Evolutionary conservation across 306 rosid genomes (phyloP), one percentile per base, ranked within the genome.

Genomic region (Cicer bijugum): DNA sequence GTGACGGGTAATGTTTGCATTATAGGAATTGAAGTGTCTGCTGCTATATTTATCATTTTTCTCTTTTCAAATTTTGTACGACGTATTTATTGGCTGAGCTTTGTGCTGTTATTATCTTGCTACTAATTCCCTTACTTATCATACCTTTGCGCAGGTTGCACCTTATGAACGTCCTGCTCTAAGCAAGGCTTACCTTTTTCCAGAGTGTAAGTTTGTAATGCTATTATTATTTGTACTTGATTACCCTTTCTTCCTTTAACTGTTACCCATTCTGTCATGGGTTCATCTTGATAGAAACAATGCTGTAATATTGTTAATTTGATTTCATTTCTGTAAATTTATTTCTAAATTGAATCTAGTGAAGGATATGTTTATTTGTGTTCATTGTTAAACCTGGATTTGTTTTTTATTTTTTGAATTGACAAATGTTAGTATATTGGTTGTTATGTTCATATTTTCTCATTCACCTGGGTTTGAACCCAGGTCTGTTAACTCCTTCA

Each of bases 141-240:
- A 1, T 45, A 45, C 80, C 37, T 42, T 12, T 71, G 46, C 9
- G 12, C 83, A 94, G 99, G 99, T 91, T n/a, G 96, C 97, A 62
- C 99, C 99, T 37, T 94, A 94, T 61, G 99, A 94, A 81, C 99
- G 99, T 75, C 97, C 99, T 81, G 99, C 97, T 48, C 93, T 94
- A 43, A 94, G 99, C 92, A 94, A 94, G 88, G 97, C 85, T 42
- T 94, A 94, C 81, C 90, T 94, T 71, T 88, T 91, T 47, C 99
- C 99, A 8, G 96, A 91, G 67, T 94, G 99, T 94, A 86, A 86
- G 99, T 81, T 42, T 78, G 69, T 73, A 11, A 17, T 28, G 62
- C 42, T 43, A 1, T 60, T 43, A 1, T 60, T 58, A 53, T 57
- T 2, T n/a, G 58, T 57, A 40, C 74, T 63, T 5, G 45, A 47